Percentiles rank a stretch among this genome's conserved stretches.
phyloP scores from a whole-genome alignment of 2,329 filamentous ascomycete genomes.

The Fusarium oxysporum region DNA sequence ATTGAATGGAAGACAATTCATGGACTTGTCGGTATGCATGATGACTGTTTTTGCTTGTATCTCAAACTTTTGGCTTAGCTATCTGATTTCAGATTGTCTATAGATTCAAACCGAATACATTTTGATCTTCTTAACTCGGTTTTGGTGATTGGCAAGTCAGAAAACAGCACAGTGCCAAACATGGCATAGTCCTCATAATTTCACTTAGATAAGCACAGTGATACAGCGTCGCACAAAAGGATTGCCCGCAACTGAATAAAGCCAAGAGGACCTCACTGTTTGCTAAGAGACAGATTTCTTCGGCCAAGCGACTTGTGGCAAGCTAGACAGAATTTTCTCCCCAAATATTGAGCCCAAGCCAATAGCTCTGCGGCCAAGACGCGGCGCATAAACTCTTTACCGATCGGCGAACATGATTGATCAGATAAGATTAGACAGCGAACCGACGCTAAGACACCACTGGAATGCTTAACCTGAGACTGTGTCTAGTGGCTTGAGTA shows the following conservation, averaged over 20 bases:
- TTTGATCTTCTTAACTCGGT: rapidly evolving
- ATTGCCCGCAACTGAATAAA: neutral
- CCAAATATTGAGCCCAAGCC: too few species aligned
- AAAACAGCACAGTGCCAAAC: neutral
- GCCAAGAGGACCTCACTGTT: rapidly evolving
- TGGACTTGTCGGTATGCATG: too few species aligned
- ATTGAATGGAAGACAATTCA: too few species aligned
- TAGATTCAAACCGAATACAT: rapidly evolving
- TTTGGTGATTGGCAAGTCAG: neutral
- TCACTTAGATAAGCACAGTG: neutral
- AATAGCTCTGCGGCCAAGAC: neutral
- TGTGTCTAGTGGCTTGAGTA: neutral
- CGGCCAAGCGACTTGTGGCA: neutral
- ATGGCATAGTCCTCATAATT: rapidly evolving
- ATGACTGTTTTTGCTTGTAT: neutral
- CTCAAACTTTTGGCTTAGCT: rapidly evolving
- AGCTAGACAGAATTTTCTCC: neutral
- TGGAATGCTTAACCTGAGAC: slow-evolving; percentile 4
- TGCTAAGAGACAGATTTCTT: rapidly evolving
- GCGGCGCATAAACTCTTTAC: neutral
- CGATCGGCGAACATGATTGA: neutral
- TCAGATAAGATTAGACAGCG: slow-evolving; percentile 21
- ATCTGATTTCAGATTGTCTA: rapidly evolving
- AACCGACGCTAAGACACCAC: neutral
- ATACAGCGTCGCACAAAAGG: neutral